These are phyloP conservation scores for Gaultheria prostrata DNA, from an alignment of 148 eudicot species.

Conservation along the genomic window DNA sequence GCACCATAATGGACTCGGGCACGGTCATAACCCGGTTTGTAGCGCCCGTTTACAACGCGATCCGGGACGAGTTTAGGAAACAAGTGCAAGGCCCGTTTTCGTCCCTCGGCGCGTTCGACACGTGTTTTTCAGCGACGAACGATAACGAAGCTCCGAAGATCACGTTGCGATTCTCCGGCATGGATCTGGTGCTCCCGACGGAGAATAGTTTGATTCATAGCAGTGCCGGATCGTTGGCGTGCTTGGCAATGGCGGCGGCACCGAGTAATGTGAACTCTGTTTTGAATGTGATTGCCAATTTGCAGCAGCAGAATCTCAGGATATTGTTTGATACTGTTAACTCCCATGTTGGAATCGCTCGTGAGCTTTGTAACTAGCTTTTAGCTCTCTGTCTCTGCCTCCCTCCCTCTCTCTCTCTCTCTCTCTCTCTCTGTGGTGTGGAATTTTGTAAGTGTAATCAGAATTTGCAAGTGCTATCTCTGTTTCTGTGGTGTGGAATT, in stretches of 20 bases:
- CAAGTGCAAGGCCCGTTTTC: conserved; percentile 67
- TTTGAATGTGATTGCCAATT: conserved; percentile 73
- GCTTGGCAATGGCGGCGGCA: conserved; percentile 77
- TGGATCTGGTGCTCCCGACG: conserved; percentile 62
- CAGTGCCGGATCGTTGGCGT: conserved; percentile 60
- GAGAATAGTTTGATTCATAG: conserved; percentile 84
- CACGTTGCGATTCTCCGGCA: conserved; percentile 56
- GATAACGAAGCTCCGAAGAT: conserved; percentile 53
- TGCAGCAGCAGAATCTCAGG: conserved; percentile 93
- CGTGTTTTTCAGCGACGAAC: conserved; percentile 63
- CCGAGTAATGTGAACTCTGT: conserved; percentile 62
- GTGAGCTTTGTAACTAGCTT: conserved; percentile 67
- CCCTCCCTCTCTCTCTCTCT: neutral
- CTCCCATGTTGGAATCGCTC: conserved; percentile 68
- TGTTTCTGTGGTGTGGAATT: neutral
- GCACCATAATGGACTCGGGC: conserved; percentile 86
- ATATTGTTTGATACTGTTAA: conserved; percentile 63
- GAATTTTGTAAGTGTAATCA: conserved; percentile 1
- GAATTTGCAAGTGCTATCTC: neutral
- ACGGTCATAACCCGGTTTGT: conserved; percentile 79
- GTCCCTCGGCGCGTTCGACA: conserved; percentile 73
- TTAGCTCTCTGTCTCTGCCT: conserved; percentile 6
- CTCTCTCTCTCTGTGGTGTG: neutral
- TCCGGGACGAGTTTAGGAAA: conserved; percentile 63
- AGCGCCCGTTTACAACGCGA: conserved; percentile 48